Evolutionary conservation across 108 stramenopile species (phyloP), one percentile per base, ranked within the genome.

Genomic region (Bacterosira constricta): DNA sequence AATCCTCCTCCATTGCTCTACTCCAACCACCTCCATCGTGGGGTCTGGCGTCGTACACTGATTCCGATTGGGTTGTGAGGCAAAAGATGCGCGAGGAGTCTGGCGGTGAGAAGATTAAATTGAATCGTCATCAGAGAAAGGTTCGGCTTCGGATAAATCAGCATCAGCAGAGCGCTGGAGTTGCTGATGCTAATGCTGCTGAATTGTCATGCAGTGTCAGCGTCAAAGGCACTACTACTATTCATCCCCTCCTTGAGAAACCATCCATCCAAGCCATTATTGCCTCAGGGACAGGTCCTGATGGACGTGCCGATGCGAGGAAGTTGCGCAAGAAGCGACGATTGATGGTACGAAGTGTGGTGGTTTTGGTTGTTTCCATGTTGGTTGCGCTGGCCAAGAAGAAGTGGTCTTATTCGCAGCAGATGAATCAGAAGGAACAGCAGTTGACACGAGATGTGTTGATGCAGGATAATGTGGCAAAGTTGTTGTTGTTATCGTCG

Each of bases 21-120:
- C 62, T 90, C 0, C 73, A 85, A 54, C 84, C 87, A 36, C 85
- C 83, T 10, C 88, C 90, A 9, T 45, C 58, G 13, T 90, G 83
- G 76, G 78, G 85, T 11, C 47, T 90, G 31, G 63, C 72, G 25
- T 69, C 90, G 0, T 36, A 64, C 1, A 61, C 63, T 31, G 83
- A 85, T 35, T 82, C 89, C 7, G 92, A 90, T 57, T 88, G 88
- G 88, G 85, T 87, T 5, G 26, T 87, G 9, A 69, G 84, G 35
- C 89, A 89, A 65, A 79, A 80, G 54, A 13, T 78, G 45, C 83
- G 76, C 7, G 26, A 25, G n/a, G 83, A 81, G 53, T 42, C 66
- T 49, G 85, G 86, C 17, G 5, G 1, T 17, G 13, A 7, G 0
- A 31, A 17, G 15, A 53, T 71, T 12, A 81, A 76, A 58, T 52